These are phyloP conservation scores for Termitomyces sp. DNA, from an alignment of 768 basidiomycete species.

Conservation along the genomic window DNA sequence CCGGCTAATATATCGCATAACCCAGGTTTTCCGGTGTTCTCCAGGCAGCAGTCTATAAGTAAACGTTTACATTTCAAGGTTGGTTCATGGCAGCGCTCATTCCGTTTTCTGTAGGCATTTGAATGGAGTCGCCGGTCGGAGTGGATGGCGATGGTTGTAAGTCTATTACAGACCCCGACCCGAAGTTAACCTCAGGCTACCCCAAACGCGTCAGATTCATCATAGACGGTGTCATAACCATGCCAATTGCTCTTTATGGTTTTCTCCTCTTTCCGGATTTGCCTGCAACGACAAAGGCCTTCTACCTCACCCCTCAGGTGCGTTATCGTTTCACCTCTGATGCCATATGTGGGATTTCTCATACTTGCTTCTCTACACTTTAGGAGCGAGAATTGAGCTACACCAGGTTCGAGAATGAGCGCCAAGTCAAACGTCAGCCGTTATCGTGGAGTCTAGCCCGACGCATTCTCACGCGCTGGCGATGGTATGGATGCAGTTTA, in stretches of 20 bases:
- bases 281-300: conserved; percentile 58
- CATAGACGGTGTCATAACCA: conserved; percentile 66
- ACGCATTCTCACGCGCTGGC: conserved; percentile 54
- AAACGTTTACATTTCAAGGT: conserved; percentile 9
- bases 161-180: conserved; percentile 12
- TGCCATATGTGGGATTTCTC: conserved; percentile 3
- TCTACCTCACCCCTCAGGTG: conserved; percentile 60
- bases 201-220: conserved; percentile 43
- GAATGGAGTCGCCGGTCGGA: conserved; percentile 46
- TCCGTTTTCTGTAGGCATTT: conserved; percentile 38
- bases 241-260: conserved; percentile 69
- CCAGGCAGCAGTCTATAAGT: conserved; percentile 62
- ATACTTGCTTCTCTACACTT: not conserved
- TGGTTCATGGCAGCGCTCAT: not conserved
- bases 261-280: conserved; percentile 73
- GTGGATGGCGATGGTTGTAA: conserved; percentile 69
- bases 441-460: conserved; percentile 45
- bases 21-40: conserved; percentile 61
- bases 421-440: conserved; percentile 36
- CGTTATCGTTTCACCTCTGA: conserved; percentile 4
- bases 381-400: conserved; percentile 55
- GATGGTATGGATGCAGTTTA: conserved; percentile 66
- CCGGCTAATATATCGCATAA: not conserved
- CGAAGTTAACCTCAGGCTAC: not conserved
- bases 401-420: conserved; percentile 39